Percentiles rank a stretch among this genome's conserved stretches.
These are phyloP conservation scores for Gossypium stocksii DNA, from an alignment of 345 rosid genomes.

Conservation along the genomic window DNA sequence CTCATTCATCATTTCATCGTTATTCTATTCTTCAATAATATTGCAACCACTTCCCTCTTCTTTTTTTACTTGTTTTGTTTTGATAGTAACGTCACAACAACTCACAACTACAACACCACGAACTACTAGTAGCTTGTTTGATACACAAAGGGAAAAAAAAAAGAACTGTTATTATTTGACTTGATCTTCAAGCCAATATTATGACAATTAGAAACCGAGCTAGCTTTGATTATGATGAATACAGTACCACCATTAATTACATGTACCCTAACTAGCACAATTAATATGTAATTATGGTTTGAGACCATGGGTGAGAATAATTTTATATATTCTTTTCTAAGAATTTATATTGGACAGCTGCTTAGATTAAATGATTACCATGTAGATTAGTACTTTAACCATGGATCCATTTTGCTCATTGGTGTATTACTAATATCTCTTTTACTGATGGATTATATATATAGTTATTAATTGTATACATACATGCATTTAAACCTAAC, in stretches of 20 bases:
- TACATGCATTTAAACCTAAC: too few relatives aligned
- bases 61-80: background rate
- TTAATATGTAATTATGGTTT: background rate
- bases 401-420: too few relatives aligned
- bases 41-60: background rate
- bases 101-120: background rate
- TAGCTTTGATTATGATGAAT: background rate
- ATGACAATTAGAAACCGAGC: background rate
- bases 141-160: background rate
- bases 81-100: conserved; percentile 7
- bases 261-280: background rate
- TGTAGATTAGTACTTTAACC: background rate
- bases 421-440: too few relatives aligned
- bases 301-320: background rate
- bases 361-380: background rate
- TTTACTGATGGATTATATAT: too few relatives aligned
- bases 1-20: background rate
- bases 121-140: background rate
- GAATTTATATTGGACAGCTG: background rate
- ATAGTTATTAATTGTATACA: too few relatives aligned
- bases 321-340: background rate
- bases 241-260: background rate
- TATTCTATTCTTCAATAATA: background rate
- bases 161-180: background rate
- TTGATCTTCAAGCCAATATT: conserved; percentile 4